These are phyloP conservation scores for Seiridium cupressi DNA, from an alignment of 2,329 filamentous ascomycete species.

Conservation along the genomic window DNA sequence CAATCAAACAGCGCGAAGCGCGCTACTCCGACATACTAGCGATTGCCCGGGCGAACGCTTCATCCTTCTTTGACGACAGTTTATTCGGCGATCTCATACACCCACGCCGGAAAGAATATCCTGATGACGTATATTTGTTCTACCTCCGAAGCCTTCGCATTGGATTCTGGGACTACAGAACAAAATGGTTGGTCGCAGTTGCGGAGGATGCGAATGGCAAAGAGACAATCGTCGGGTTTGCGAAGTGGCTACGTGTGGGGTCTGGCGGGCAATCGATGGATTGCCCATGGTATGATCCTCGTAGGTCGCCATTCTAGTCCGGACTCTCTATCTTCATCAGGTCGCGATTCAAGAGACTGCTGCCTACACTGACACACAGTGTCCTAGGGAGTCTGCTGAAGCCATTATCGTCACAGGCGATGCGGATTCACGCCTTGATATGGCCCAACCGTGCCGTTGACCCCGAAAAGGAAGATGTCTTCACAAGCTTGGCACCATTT, in stretches of 20 bases:
- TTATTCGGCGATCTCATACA: conserved; percentile 32
- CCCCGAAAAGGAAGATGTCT: conserved; percentile 14
- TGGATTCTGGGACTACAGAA: conserved; percentile 26
- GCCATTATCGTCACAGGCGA: conserved; percentile 10
- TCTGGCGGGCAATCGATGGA: conserved; percentile 14
- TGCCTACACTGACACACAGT: not conserved
- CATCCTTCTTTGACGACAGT: conserved; percentile 31
- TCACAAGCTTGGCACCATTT: conserved; percentile 19
- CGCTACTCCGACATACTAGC: conserved; percentile 21
- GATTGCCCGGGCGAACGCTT: conserved; percentile 26
- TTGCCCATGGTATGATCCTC: conserved; percentile 15
- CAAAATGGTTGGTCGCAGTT: conserved; percentile 25
- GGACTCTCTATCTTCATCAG: too few relatives aligned
- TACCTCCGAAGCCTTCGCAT: conserved; percentile 25
- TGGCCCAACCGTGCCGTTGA: conserved; percentile 22
- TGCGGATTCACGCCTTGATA: conserved; percentile 10
- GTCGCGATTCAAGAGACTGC: not conserved
- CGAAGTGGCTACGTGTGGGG: conserved; percentile 21
- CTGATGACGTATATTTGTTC: conserved; percentile 27
- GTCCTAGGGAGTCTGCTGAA: conserved; percentile 16
- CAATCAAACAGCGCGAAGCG: conserved; percentile 12
- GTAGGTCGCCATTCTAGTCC: conserved; percentile 9
- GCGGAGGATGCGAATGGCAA: conserved; percentile 9
- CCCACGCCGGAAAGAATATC: conserved; percentile 29
- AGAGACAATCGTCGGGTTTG: conserved; percentile 19